Evolutionary conservation across 352 stramenopile genomes (phyloP), one percentile per base, ranked within the genome.

Genomic region (Phytophthora boehmeriae): DNA sequence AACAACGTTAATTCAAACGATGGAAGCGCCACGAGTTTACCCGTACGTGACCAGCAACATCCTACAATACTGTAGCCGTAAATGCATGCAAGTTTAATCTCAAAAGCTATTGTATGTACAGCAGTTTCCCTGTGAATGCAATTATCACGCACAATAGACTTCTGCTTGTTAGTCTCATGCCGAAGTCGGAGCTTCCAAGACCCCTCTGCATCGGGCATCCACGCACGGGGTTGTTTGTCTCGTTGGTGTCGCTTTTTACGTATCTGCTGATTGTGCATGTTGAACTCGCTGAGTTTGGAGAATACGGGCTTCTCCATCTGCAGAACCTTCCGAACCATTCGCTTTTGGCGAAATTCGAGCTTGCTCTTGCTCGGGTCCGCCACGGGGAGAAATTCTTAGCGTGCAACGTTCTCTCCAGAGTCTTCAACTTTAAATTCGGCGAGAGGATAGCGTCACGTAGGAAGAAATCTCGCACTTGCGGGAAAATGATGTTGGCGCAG

Each of bases 361-460:
- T 91, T 89, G 74, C 82, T 91, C 63, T 91, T 91, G 42, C 59
- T 82, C 39, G 82, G 80, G 45, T 92, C 84, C 2, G 70, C 58
- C 30, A 93, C 89, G 1, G 80, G 60, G 78, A 85, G 43, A 93
- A 93, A 11, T 75, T 63, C 23, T 82, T 59, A 0, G 73, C 64
- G 16, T 63, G 63, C 11, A 90, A 54, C 23, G 61, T 42, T 36
- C 57, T 56, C 22, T 64, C 54, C 35, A 92, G 69, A 8, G 59
- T 59, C 8, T 66, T 50, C 39, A 68, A 53, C 5, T 54, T 76
- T 2, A 88, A 27, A 16, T 54, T 53, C 8, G 71, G 68, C 19
- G 75, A 63, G 17, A 74, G 55, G 4, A 54, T 63, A 10, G 52
- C 59, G 14, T 14, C 41, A 25, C 23, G 53, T 41, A 73, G 53